Evolutionary conservation across 495 filamentous ascomycete genomes (phyloP), one percentile per base, ranked within the genome.

Genomic region (Apodospora peruviana): DNA sequence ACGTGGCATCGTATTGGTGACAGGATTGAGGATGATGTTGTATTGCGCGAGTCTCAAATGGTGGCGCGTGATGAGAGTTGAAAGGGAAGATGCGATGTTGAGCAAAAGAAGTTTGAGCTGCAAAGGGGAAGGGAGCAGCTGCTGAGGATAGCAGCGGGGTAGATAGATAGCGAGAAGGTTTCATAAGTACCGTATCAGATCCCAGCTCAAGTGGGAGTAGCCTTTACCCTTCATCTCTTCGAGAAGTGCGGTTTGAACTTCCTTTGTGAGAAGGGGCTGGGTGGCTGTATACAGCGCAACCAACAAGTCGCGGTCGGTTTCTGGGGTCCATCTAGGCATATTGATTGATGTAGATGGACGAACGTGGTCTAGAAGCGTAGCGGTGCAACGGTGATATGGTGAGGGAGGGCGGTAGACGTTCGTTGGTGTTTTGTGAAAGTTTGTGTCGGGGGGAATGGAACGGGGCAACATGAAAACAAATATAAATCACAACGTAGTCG

Each of bases 151-250:
- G n/a, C n/a, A n/a, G n/a, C n/a, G n/a, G n/a, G n/a, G n/a, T n/a
- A n/a, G n/a, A n/a, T n/a, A 40, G 22, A 47, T 34, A 44, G 21
- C 18, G 14, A 14, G 19, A 12, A 24, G n/a, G n/a, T 34, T 14
- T 43, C 57, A 18, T 58, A n/a, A n/a, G n/a, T n/a, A 60, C 58
- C 58, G 44, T 3, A 57, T 17, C 2, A 34, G 17, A n/a, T 58
- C 48, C 55, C 54, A 60, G 21, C 10, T 45, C 38, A 50, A 9
- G 14, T 51, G 44, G 4, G 40, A 23, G 4, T 58, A 45, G 29
- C 55, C 58, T 5, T 16, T 22, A 2, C 35, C 45, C 29, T 52
- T 50, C 11, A 25, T 22, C 4, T 21, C 9, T 19, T 1, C 16
- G 5, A 16, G 20, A 8, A 24, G 10, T 7, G 17, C 16, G 9